These are phyloP conservation scores for Trichosporon asahii DNA, from an alignment of 1,284 basidiomycete species.

Conservation along the genomic window DNA sequence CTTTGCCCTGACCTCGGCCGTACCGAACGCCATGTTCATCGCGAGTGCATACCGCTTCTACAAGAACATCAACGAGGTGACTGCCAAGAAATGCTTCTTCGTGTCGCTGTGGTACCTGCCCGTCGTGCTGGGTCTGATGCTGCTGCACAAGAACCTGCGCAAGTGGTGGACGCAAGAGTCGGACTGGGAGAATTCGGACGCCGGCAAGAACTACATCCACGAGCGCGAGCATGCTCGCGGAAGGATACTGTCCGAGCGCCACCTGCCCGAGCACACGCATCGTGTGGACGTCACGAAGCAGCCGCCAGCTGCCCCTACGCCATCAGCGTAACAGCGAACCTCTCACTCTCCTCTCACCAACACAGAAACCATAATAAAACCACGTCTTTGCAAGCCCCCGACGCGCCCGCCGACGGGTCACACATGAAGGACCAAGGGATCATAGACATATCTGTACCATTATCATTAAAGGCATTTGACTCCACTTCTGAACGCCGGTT, in stretches of 20 bases:
- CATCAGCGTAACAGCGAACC: background rate
- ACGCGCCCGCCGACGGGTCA: background rate
- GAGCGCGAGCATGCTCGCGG: slow-evolving; percentile 18
- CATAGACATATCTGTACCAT: slow-evolving; percentile 13
- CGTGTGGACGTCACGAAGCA: slow-evolving; percentile 5
- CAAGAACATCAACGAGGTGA: slow-evolving; percentile 63
- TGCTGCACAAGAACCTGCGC: slow-evolving; percentile 83
- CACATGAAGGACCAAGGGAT: background rate
- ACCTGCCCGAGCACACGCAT: background rate
- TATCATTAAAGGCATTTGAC: slow-evolving; percentile 5
- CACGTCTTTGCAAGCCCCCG: background rate
- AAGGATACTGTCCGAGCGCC: slow-evolving; percentile 13
- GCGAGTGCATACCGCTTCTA: slow-evolving; percentile 74
- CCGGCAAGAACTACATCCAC: slow-evolving; percentile 22
- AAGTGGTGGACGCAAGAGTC: slow-evolving; percentile 58
- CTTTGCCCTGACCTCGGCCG: slow-evolving; percentile 73
- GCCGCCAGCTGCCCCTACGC: background rate
- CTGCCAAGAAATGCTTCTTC: slow-evolving; percentile 75
- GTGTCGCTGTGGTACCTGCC: slow-evolving; percentile 89
- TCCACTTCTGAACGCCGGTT: slow-evolving; percentile 8
- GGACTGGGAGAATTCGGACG: slow-evolving; percentile 24
- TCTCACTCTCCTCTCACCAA: background rate
- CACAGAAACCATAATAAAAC: background rate
- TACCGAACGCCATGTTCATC: slow-evolving; percentile 72
- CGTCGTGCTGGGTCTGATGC: slow-evolving; percentile 83